phyloP scores from a whole-genome alignment of 805 yeast genomes.

The Jamesozyma rosinii region DNA sequence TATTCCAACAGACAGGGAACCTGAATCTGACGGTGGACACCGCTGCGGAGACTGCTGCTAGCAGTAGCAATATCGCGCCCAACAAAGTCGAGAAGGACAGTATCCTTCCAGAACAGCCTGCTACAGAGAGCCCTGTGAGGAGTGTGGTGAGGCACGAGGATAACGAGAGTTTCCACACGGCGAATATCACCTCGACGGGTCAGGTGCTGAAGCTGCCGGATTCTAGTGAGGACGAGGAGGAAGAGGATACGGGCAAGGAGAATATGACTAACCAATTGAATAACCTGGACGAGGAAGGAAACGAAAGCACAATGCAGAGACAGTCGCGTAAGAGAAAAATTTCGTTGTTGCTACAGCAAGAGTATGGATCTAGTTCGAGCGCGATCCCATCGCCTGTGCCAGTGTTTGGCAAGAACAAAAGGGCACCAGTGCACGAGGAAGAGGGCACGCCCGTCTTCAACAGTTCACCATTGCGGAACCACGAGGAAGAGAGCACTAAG shows the following conservation, averaged over 20 bases:
- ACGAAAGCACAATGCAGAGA: conserved; percentile 24
- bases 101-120: conserved; percentile 1
- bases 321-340: conserved; percentile 27
- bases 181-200: conserved; percentile 21
- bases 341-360: conserved; percentile 27
- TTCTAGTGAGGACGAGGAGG: conserved; percentile 23
- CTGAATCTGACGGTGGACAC: conserved; percentile 36
- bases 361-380: conserved; percentile 28
- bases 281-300: conserved; percentile 6
- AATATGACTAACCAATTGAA: conserved; percentile 2
- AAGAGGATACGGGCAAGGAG: not conserved
- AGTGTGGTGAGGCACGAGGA: not conserved
- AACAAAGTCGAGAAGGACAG: not conserved
- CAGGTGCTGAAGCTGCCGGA: conserved; percentile 21
- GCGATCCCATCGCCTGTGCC: conserved; percentile 21
- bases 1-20: conserved; percentile 67
- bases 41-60: not conserved
- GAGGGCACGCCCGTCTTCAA: not conserved
- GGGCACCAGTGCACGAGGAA: not conserved
- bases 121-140: not conserved
- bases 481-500: conserved; percentile 17
- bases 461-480: conserved; percentile 6
- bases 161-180: conserved; percentile 14
- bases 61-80: not conserved
- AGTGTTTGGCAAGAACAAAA: not conserved